Evolutionary conservation across 1,284 basidiomycete genomes (phyloP), one percentile per base, ranked within the genome.

Genomic region (Abortiporus biennis): DNA sequence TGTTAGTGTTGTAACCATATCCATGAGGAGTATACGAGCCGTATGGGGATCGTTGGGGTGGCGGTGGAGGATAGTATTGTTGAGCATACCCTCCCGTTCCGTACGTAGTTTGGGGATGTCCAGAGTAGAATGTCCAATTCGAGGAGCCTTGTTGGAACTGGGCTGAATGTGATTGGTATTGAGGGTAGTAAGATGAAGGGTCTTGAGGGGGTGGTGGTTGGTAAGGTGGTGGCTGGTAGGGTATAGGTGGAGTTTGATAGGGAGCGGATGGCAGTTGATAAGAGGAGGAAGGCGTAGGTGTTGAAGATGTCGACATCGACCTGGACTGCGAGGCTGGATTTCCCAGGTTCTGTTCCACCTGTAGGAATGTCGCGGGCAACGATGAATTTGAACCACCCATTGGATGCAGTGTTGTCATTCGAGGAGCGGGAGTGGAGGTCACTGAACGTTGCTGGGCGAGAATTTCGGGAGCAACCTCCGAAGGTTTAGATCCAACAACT

Each of bases 401-500:
- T 9, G 27, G n/a, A n/a, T n/a, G n/a, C 9, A 30, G 9, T n/a
- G 27, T n/a, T n/a, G 27, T 30, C 27, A n/a, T 30, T 30, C n/a
- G 27, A n/a, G n/a, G n/a, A n/a, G n/a, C n/a, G n/a, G n/a, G n/a
- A n/a, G 33, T 19, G 12, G 9, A 34, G 30, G 19, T 36, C 29
- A 3, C 36, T 43, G 17, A 27, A 13, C 12, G 25, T 20, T 27
- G 41, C 27, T 13, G 25, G 16, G 16, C 22, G 35, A 16, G 36
- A 32, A 15, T 43, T 31, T 62, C 62, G 34, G 61, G 57, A 12
- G 67, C 68, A 11, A 65, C 54, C 47, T 78, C 77, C 2, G 71
- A 68, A 15, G 81, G 82, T 52, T 80, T 84, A 54, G 83, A 79
- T 40, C 72, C 72, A 12, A 85, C 71, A 17, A 71, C 53, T 4